Conservation (phyloP, 169 alveolate species). For the Plasmodium vinckei region DNA sequence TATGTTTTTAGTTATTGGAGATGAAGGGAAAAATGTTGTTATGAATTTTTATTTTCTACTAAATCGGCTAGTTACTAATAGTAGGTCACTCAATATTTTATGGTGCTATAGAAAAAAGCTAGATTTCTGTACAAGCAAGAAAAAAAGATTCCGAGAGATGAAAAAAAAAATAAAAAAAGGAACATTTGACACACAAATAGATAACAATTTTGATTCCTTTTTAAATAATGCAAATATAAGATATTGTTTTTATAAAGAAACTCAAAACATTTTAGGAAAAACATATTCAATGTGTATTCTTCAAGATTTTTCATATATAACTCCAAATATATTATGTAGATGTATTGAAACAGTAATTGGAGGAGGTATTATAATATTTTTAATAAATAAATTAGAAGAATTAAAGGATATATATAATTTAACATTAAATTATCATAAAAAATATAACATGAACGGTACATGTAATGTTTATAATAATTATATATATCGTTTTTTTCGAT, state of each 20-base stretch:
- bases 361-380: conserved; percentile 96
- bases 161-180: conserved; percentile 95
- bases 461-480: conserved; percentile 94
- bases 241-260: conserved; percentile 98
- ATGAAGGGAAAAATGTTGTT: conserved; percentile 96
- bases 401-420: conserved; percentile 87
- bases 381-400: conserved; percentile 91
- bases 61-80: conserved; percentile 66
- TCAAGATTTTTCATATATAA: conserved; percentile 99
- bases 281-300: conserved; percentile 97
- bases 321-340: conserved; percentile 99
- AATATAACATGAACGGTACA: conserved; percentile 91
- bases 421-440: conserved; percentile 97
- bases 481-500: conserved; percentile 94
- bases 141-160: conserved; percentile 95
- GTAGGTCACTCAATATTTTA: conserved; percentile 92
- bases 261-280: conserved; percentile 96
- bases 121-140: conserved; percentile 97
- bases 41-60: conserved; percentile 91
- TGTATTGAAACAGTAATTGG: conserved; percentile 99
- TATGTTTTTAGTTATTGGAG: conserved; percentile 97
- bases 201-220: conserved; percentile 98
- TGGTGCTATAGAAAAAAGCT: conserved; percentile 99
- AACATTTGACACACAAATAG: conserved; percentile 93
- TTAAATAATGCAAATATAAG: conserved; percentile 94